Base-by-base conservation (phyloP, 768 basidiomycete genomes). In the Termitomyces heimii region DNA sequence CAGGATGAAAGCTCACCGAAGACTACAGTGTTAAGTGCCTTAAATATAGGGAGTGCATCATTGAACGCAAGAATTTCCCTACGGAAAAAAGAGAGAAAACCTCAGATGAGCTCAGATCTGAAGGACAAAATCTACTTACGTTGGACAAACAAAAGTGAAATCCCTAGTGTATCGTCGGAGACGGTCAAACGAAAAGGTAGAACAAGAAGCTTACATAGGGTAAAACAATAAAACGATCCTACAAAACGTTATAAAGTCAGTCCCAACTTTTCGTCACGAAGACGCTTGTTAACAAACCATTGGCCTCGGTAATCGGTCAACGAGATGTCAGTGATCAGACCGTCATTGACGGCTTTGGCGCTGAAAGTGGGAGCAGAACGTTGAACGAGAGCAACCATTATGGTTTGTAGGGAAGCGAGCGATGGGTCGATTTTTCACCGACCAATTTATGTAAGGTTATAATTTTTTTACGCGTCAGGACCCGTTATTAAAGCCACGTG, bases 211-310 rank as follows among this genome's bases (percentile, higher is more conserved):
- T 61, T 75, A 92, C 90, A 96, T 83, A 5, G 94, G 94, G 75
- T 97, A 97, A 77, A 96, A 95, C 71, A 96, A 81, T 18, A 97
- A 83, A 35, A 94, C 80, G n/a, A 95, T 86, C 93, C 94, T 94
- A 62, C 44, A 48, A 40, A 56, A 55, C 26, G 37, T 29, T 22
- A 37, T 6, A 53, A 45, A 34, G 47, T 63, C 18, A 63, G 60
- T 48, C 44, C 39, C 22, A 56, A 14, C 24, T 46, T 24, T 35
- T 35, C 47, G n/a, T 13, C 29, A 55, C 37, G 18, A 34, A 44
- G 24, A 61, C 20, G 44, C 7, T 46, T 45, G 2, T 58, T 43
- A 55, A 66, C 78, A 20, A 62, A 92, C 92, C 92, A 96, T 86
- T 92, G 82, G 34, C 93, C 92, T 31, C 82, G 73, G 72, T 78